phyloP scores from a whole-genome alignment of 805 yeast genomes.

The Sugiyamaella floridensis region DNA sequence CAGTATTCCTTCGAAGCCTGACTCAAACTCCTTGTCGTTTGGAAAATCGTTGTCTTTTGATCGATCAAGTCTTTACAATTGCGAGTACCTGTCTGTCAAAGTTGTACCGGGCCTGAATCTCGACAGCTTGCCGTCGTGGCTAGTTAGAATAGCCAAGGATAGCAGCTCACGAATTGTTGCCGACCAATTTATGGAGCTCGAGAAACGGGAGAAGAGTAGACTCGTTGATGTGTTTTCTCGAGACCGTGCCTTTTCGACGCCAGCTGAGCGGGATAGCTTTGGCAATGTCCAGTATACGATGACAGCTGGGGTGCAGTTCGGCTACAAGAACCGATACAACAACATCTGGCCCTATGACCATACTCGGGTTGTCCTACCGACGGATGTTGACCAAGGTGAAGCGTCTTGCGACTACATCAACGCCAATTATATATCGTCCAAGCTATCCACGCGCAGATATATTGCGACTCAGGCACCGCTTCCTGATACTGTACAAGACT shows the following conservation, averaged over 20 bases:
- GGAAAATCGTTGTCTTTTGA: conserved; percentile 2
- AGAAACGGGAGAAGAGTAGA: conserved; percentile 61
- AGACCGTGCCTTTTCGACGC: conserved; percentile 17
- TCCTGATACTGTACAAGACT: conserved; percentile 70
- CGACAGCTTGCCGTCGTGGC: conserved; percentile 49
- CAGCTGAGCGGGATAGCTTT: conserved; percentile 9
- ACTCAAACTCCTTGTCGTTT: neutral
- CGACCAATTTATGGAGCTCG: conserved; percentile 57
- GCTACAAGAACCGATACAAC: conserved; percentile 76
- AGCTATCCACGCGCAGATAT: conserved; percentile 38
- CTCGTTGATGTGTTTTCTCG: conserved; percentile 40
- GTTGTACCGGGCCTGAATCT: neutral
- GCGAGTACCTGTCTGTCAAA: neutral
- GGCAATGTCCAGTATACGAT: conserved; percentile 38
- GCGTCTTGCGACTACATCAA: conserved; percentile 59
- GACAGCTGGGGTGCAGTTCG: conserved; percentile 73
- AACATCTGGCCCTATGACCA: conserved; percentile 86
- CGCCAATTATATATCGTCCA: conserved; percentile 60
- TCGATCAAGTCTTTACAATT: neutral
- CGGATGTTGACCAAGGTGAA: neutral
- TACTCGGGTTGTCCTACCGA: conserved; percentile 58
- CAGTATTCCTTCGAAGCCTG: conserved; percentile 16
- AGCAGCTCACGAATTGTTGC: conserved; percentile 37
- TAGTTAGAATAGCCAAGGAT: conserved; percentile 33
- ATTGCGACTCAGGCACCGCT: conserved; percentile 96